phyloP scores from a whole-genome alignment of 163 green algal genomes.

The Prototheca stagnorum region DNA sequence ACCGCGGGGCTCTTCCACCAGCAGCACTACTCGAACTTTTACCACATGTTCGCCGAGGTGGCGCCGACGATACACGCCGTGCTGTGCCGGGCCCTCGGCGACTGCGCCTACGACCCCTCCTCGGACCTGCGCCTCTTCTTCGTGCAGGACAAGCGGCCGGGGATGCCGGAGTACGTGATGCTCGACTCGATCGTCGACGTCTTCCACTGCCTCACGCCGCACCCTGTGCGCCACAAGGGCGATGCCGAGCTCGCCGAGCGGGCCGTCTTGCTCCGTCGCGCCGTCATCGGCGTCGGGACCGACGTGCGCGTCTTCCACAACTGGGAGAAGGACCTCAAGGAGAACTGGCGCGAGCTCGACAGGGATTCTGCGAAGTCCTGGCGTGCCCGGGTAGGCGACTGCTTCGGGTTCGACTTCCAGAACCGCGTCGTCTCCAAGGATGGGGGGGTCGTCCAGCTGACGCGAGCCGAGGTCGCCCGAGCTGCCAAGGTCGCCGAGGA shows the following conservation, averaged over 20 bases:
- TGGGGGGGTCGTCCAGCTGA: too few relatives aligned
- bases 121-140: constrained; percentile 9
- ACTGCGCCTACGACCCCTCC: constrained; percentile 2
- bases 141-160: constrained; percentile 2
- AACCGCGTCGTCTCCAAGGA: too few relatives aligned
- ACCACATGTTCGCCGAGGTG: constrained; percentile 15
- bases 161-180: not conserved
- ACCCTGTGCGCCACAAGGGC: constrained; percentile 4
- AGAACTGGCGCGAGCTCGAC: constrained; percentile 2
- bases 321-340: constrained; percentile 7
- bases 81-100: constrained; percentile 8
- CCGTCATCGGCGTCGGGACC: constrained; percentile 1
- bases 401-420: constrained; percentile 6
- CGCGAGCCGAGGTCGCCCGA: too few relatives aligned
- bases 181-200: constrained; percentile 4
- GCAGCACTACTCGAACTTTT: constrained; percentile 13
- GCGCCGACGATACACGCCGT: constrained; percentile 9
- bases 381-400: constrained; percentile 6
- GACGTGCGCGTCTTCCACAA: constrained; percentile 11
- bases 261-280: not conserved
- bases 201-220: constrained; percentile 5
- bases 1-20: constrained; percentile 8
- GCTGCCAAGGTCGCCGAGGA: not conserved
- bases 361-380: constrained; percentile 1
- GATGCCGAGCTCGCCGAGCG: not conserved